Percentiles rank a stretch among this genome's conserved stretches.
phyloP scores from a whole-genome alignment of 352 stramenopile species.

The Hyaloperonospora brassicae region DNA sequence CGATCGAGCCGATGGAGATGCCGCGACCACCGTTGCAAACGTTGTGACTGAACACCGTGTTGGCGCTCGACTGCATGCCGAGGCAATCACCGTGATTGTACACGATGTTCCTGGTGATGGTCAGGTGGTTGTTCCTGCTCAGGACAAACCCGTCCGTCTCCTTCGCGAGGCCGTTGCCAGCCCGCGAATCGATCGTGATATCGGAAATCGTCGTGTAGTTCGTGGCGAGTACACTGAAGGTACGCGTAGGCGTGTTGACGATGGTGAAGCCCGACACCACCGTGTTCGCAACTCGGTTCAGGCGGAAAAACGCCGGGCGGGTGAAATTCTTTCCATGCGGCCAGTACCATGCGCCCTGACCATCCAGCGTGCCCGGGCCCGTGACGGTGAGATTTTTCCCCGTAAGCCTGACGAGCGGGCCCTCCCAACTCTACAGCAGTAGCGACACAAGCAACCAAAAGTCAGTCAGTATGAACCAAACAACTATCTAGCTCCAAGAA shows the following conservation, averaged over 20 bases:
- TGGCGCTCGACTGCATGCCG: constrained; percentile 16
- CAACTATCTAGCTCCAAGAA: no score
- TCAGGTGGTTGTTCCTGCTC: constrained; percentile 21
- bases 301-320: constrained; percentile 26
- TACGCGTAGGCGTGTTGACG: constrained; percentile 25
- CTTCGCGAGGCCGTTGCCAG: constrained; percentile 10
- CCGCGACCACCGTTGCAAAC: constrained; percentile 18
- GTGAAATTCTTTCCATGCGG: constrained; percentile 22
- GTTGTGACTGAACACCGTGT: constrained; percentile 15
- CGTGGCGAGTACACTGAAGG: constrained; percentile 24
- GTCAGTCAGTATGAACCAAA: no score
- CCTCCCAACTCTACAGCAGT: constrained; percentile 16
- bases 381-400: constrained; percentile 27
- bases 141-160: constrained; percentile 26
- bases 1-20: constrained; percentile 21
- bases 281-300: constrained; percentile 15
- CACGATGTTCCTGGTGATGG: constrained; percentile 24
- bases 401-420: constrained; percentile 24
- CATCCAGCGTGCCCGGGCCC: constrained; percentile 29
- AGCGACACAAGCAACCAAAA: no score
- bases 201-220: constrained; percentile 16
- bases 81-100: constrained; percentile 27
- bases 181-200: constrained; percentile 14
- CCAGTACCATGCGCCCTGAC: constrained; percentile 35
- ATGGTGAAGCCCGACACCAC: constrained; percentile 28